A percentile compares a stretch with the other conserved stretches of the same genome.
These are phyloP conservation scores for Chlorella sp. DNA, from an alignment of 139 green algal genomes.

Conservation along the genomic window DNA sequence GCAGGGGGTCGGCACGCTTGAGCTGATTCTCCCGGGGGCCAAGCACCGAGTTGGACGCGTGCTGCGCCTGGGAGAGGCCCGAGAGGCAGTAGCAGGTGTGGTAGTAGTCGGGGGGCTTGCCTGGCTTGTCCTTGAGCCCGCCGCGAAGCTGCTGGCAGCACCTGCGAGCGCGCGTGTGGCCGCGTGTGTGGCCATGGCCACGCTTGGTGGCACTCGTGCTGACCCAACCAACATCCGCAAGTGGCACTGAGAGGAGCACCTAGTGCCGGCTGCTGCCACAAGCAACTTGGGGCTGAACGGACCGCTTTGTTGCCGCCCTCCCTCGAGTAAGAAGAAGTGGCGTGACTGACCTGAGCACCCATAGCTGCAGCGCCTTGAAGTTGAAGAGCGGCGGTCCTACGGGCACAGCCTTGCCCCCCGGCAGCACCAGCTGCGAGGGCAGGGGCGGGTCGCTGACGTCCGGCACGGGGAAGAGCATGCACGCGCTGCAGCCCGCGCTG, in stretches of 20 bases:
- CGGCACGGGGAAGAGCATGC: conserved; percentile 28
- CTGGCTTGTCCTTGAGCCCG: conserved; percentile 93
- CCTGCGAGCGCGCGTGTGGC: too few relatives aligned
- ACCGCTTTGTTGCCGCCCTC: too few relatives aligned
- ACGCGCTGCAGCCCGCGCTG: conserved; percentile 25
- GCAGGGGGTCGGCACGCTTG: conserved; percentile 41
- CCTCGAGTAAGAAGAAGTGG: too few relatives aligned
- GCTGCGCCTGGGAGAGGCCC: conserved; percentile 79
- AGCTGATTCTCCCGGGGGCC: conserved; percentile 55
- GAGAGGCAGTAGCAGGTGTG: conserved; percentile 98
- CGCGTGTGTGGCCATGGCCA: too few relatives aligned
- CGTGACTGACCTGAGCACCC: conserved; percentile 75
- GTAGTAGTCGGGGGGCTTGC: conserved; percentile 90
- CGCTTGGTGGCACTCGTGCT: too few relatives aligned
- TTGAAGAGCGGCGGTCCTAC: conserved; percentile 46
- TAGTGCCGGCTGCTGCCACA: too few relatives aligned
- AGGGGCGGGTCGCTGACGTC: conserved; percentile 8
- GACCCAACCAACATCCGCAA: too few relatives aligned
- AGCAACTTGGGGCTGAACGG: too few relatives aligned
- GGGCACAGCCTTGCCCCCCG: not conserved
- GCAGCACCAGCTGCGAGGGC: not conserved
- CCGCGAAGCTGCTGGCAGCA: conserved; percentile 54
- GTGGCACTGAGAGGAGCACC: too few relatives aligned
- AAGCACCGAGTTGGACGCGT: conserved; percentile 43
- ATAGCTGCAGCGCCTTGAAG: conserved; percentile 70